A percentile compares a stretch with the other conserved stretches of the same genome.
Evolutionary conservation across 352 stramenopile genomes (phyloP).

Genomic region (Aphanomyces invadans): DNA sequence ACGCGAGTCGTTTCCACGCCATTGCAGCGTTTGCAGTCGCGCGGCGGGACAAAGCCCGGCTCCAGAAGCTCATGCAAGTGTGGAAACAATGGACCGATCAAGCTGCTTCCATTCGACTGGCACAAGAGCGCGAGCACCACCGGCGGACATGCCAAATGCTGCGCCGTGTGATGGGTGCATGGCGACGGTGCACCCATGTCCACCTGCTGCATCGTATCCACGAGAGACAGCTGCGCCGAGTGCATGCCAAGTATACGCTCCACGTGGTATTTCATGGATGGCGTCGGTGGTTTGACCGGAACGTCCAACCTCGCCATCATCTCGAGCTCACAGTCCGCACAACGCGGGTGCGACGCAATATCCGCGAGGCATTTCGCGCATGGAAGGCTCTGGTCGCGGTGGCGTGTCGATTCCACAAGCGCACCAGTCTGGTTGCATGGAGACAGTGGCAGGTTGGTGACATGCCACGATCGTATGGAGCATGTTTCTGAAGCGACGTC

Average conservation of each 20-base stretch:
- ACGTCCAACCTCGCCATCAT: neutral
- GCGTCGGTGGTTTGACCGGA: conserved; percentile 22
- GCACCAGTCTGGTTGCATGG: conserved; percentile 34
- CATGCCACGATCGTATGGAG: neutral
- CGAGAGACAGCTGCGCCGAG: conserved; percentile 25
- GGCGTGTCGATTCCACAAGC: conserved; percentile 24
- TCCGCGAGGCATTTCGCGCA: conserved; percentile 26
- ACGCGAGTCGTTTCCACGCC: conserved; percentile 5
- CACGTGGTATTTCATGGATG: conserved; percentile 10
- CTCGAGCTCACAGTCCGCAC: neutral
- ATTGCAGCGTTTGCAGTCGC: conserved; percentile 5
- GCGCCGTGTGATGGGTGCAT: neutral
- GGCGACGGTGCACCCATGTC: conserved; percentile 1
- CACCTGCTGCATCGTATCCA: conserved; percentile 28
- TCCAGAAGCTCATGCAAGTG: neutral
- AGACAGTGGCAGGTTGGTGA: conserved; percentile 29
- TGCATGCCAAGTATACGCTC: conserved; percentile 21
- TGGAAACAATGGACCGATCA: neutral
- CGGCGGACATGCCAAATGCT: neutral
- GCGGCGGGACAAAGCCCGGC: neutral
- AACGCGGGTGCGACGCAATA: neutral
- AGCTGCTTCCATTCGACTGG: neutral
- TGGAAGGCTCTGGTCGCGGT: conserved; percentile 39
- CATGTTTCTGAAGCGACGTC: no score
- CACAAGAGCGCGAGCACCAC: neutral